Evolutionary conservation across 495 filamentous ascomycete genomes (phyloP), one percentile per base, ranked within the genome.

Genomic region (Hypoxylon intermedium): DNA sequence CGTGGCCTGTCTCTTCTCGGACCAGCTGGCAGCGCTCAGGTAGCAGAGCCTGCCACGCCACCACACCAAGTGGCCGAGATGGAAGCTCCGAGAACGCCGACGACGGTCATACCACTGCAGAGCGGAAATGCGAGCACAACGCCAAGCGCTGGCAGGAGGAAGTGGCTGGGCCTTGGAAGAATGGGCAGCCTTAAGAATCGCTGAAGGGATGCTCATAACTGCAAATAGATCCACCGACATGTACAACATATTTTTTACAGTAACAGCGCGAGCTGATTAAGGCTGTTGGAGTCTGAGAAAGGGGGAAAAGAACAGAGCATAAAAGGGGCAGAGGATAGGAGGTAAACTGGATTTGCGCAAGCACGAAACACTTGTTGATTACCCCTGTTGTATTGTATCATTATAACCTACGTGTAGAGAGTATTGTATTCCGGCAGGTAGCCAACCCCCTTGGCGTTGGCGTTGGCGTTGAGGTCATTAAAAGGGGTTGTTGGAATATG

Each of bases 161-260:
- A 73, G 53, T 79, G 76, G 76, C 58, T 79, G 0, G 68, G 68
- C 1, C 58, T 77, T 9, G 73, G 71, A 21, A 62, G 68, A 34
- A 69, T 72, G 40, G 63, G 69, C 37, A 77, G 69, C 30, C 26
- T 72, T 36, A 68, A 72, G 47, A 76, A 61, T 67, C 36, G 64
- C 52, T 44, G 71, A 58, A 67, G 41, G 24, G 47, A 51, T 23
- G 9, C 34, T 37, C 11, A 50, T 6, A 19, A 40, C 21, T 24
- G 6, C 16, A 51, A 7, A 1, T 26, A 3, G 4, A 26, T 3
- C 24, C 24, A 26, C 24, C 24, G 7, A 33, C 33, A 6, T 45
- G 23, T 49, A 57, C 51, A 45, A 45, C 28, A 54, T 23, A 6
- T 24, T n/a, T n/a, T n/a, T 20, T n/a, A 34, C 26, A 13, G 21